Base-by-base conservation (phyloP, 768 basidiomycete species). In the Filobasidium floriforme region DNA sequence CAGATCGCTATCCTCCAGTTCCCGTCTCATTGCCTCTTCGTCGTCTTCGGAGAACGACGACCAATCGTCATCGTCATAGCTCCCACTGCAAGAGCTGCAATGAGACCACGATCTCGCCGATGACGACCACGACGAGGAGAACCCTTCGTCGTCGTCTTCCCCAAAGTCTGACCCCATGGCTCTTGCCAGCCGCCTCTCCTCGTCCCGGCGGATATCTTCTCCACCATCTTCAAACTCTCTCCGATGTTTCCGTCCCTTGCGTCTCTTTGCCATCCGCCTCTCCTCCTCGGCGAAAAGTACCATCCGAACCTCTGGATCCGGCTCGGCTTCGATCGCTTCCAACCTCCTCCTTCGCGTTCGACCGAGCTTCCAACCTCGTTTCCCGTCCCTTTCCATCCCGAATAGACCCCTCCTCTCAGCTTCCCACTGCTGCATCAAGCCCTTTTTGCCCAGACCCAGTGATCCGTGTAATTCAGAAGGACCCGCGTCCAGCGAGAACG, bases 341-440 rank as follows among this genome's bases (percentile, higher is more conserved):
- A 28, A 41, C n/a, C 61, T 19, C 15, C 61, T 28, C 28, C 55
- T 66, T 68, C 72, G 22, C 70, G 62, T 59, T 60, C 71, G 69
- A 19, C 70, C 72, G 69, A 71, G 18, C 59, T 57, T 26, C 69
- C 72, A 54, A 66, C 64, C 59, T 29, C 54, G 51, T 28, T 29
- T 52, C 57, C 66, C 68, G 63, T 66, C 26, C 46, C 68, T 59
- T 28, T 60, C 65, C 65, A 63, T 66, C n/a, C 69, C 67, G 52
- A 68, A 68, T 22, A 68, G 29, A 10, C 60, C 62, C 60, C 64
- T 65, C n/a, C 67, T 59, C 51, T 64, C 63, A n/a, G 59, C 37
- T 22, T 65, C 67, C 67, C 67, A 68, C 29, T 61, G 63, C 28
- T 68, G 22, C 54, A 57, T 57, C 29, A 57, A 15, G 14, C 22